Percentiles rank a stretch among this genome's conserved stretches.
Conservation (phyloP, 495 filamentous ascomycete species). For the Tetracladium marchalianum region DNA sequence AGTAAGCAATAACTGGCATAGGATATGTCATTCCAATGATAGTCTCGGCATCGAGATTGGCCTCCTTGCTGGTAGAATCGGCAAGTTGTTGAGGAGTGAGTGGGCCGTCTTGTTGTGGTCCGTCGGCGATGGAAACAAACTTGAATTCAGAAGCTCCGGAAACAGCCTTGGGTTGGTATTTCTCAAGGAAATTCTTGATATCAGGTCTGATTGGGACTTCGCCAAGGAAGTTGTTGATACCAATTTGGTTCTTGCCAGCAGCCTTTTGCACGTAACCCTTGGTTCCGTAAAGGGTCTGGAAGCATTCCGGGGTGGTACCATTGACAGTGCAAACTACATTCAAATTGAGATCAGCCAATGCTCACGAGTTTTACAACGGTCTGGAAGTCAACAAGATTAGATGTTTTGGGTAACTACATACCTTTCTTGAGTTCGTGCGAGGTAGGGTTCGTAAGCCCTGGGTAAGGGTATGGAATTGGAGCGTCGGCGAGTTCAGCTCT, state of each 20-base stretch:
- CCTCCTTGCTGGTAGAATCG: slow-evolving; percentile 39
- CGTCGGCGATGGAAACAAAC: slow-evolving; percentile 50
- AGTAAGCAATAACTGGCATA: slow-evolving; percentile 49
- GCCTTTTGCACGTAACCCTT: slow-evolving; percentile 30
- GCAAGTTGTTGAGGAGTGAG: slow-evolving; percentile 11
- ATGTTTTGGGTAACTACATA: background rate
- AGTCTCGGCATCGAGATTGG: slow-evolving; percentile 65
- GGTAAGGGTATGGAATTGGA: background rate
- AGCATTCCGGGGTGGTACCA: slow-evolving; percentile 42
- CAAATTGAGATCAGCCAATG: slow-evolving; percentile 18
- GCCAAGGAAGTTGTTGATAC: slow-evolving; percentile 60
- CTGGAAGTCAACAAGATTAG: slow-evolving; percentile 18
- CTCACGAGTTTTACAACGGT: slow-evolving; percentile 10
- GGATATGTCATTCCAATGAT: slow-evolving; percentile 50
- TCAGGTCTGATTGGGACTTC: slow-evolving; percentile 54
- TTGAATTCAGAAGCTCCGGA: slow-evolving; percentile 47
- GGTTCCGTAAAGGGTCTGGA: slow-evolving; percentile 44
- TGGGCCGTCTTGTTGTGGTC: slow-evolving; percentile 36
- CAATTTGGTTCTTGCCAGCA: slow-evolving; percentile 35
- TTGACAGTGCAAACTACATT: slow-evolving; percentile 35
- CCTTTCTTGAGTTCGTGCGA: background rate
- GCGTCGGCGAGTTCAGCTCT: slow-evolving; percentile 2
- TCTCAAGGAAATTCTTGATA: slow-evolving; percentile 40
- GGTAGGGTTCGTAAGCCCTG: background rate
- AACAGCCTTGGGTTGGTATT: slow-evolving; percentile 38